Evolutionary conservation across 139 green algal species (phyloP).

Genomic region (Chlamydomonas sp.): DNA sequence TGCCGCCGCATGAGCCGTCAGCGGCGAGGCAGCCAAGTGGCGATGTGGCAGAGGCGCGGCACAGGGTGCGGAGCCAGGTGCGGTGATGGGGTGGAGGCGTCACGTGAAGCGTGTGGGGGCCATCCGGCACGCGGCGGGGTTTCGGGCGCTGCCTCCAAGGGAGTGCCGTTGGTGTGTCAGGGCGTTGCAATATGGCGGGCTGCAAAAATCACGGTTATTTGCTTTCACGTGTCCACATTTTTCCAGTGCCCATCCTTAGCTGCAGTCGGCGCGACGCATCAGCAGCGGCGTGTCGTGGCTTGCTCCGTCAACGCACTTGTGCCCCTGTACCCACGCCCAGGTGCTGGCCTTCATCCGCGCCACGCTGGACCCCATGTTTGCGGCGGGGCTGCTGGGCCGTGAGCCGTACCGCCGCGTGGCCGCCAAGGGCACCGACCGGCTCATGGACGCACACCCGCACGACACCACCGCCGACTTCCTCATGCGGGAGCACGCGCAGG

Average conservation of each 20-base stretch:
- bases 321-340: background rate
- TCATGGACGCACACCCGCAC: slow-evolving; percentile 9
- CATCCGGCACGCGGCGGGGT: too few relatives aligned
- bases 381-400: background rate
- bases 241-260: too few relatives aligned
- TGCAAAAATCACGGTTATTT: too few relatives aligned
- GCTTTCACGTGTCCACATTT: too few relatives aligned
- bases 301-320: background rate
- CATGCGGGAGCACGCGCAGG: slow-evolving; percentile 27
- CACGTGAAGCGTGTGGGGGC: too few relatives aligned
- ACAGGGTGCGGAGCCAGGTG: background rate
- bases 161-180: too few relatives aligned
- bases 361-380: slow-evolving; percentile 28
- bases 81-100: too few relatives aligned
- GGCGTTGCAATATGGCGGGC: too few relatives aligned
- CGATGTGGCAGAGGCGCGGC: background rate
- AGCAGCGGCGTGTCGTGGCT: background rate
- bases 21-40: background rate
- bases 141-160: too few relatives aligned
- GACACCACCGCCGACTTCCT: slow-evolving; percentile 15
- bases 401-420: slow-evolving; percentile 26
- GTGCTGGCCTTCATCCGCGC: slow-evolving; percentile 24
- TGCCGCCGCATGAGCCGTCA: too few relatives aligned
- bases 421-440: slow-evolving; percentile 18
- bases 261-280: too few relatives aligned